Conservation (phyloP, 192 early-diverging fungal species). For the Lobulomyces angularis region DNA sequence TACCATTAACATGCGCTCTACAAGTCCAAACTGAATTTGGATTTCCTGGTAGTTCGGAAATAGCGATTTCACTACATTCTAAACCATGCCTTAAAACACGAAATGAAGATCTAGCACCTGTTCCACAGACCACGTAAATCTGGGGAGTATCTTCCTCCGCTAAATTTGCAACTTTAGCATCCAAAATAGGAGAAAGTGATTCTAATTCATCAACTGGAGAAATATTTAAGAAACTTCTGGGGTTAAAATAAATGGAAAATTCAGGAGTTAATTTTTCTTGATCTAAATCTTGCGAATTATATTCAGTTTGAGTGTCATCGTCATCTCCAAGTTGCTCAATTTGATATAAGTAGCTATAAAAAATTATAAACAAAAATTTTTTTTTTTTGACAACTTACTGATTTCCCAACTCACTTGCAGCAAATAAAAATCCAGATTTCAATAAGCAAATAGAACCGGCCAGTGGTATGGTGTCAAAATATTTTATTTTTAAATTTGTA, state of each 20-base stretch:
- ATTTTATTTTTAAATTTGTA: conserved; percentile 67
- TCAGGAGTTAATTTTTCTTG: conserved; percentile 34
- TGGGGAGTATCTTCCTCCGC: conserved; percentile 87
- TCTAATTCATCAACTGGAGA: conserved; percentile 85
- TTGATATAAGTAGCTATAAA: conserved; percentile 66
- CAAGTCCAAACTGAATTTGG: conserved; percentile 85
- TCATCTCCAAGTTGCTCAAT: conserved; percentile 91
- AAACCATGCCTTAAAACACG: conserved; percentile 83
- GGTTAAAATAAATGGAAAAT: conserved; percentile 52
- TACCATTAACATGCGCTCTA: background rate
- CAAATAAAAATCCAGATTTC: conserved; percentile 89
- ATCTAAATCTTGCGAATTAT: conserved; percentile 55
- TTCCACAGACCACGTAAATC: conserved; percentile 80
- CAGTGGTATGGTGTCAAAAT: conserved; percentile 89
- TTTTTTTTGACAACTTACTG: conserved; percentile 48
- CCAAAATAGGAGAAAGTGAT: conserved; percentile 65
- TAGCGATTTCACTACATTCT: conserved; percentile 84
- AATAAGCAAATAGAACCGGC: conserved; percentile 69
- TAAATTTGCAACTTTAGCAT: conserved; percentile 76
- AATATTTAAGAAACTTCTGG: conserved; percentile 69
- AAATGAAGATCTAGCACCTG: conserved; percentile 67
- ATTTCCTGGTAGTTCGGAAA: conserved; percentile 82
- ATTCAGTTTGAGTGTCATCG: conserved; percentile 67
- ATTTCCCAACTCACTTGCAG: conserved; percentile 80
- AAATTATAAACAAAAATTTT: conserved; percentile 1